Conservation (phyloP, 2,329 filamentous ascomycete genomes). For the Colletotrichum cordylinicola region DNA sequence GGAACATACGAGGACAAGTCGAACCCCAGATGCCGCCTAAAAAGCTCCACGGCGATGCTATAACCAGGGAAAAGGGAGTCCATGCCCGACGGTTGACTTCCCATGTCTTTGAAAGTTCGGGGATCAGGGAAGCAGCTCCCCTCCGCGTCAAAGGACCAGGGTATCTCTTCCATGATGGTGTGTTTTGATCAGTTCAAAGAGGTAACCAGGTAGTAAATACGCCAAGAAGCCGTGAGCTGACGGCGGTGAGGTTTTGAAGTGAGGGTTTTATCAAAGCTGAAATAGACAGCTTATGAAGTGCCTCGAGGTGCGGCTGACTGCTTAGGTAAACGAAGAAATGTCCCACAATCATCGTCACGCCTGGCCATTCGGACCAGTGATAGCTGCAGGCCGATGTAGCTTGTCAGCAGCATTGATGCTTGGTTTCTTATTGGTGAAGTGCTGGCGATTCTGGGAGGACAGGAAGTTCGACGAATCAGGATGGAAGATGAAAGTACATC, state of each 20-base stretch:
- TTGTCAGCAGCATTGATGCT: neutral
- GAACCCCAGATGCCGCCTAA: rapidly evolving
- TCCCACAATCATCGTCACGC: neutral
- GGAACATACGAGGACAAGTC: neutral
- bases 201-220: neutral
- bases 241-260: rapidly evolving
- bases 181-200: neutral
- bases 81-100: neutral
- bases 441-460: rapidly evolving
- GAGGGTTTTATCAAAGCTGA: neutral
- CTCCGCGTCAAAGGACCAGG: neutral
- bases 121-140: rapidly evolving
- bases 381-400: neutral
- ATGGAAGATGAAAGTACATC: neutral
- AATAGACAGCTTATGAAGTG: neutral
- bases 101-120: neutral
- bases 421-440: neutral
- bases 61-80: neutral
- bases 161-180: no score
- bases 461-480: neutral
- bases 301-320: neutral
- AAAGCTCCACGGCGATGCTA: neutral
- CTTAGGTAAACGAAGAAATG: rapidly evolving
- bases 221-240: neutral
- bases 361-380: neutral